Evolutionary conservation across 345 rosid genomes (phyloP), one percentile per base, ranked within the genome.

Genomic region (Melastoma malabathricum): DNA sequence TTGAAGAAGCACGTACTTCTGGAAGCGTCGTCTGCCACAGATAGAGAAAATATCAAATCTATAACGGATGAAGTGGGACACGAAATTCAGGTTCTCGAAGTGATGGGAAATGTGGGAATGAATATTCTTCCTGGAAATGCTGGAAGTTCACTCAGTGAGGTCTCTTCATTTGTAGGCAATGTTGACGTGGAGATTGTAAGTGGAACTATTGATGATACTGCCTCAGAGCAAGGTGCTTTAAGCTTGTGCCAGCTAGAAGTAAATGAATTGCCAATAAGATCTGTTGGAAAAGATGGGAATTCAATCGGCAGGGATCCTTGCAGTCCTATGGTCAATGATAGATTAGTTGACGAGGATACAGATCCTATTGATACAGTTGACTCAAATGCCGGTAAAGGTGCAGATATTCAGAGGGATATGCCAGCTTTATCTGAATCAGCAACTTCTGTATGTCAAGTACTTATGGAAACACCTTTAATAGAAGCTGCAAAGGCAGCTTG

Each of bases 51-150:
- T 12, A 1, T 34, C 12, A 12, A 34, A 12, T 34, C 41, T 54
- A 56, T 57, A 47, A 16, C 47, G 25, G 43, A 61, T 51, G 64
- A 43, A 50, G 44, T 51, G 50, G 62, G 60, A 55, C 63, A 65
- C 56, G 80, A 71, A 16, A 61, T 71, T 43, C 63, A 46, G 46
- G 58, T 67, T 25, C 46, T 68, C 58, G 75, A 72, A 61, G 71
- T 64, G 50, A 51, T 57, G 13, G 49, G 64, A 4, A 48, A 58
- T 44, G 25, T 48, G 56, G 50, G 58, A 31, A 63, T 65, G 48
- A 58, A 52, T 50, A 64, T 66, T 55, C 51, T 54, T 41, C 68
- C 67, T 48, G 73, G 57, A 44, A 48, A 54, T 57, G 64, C 48
- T 46, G 61, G 58, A 51, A 22, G 49, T 50, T 60, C 64, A 17